A percentile compares a stretch with the other conserved stretches of the same genome.
phyloP scores from a whole-genome alignment of 1,284 basidiomycete species.

The Leccinum griseonigrum region DNA sequence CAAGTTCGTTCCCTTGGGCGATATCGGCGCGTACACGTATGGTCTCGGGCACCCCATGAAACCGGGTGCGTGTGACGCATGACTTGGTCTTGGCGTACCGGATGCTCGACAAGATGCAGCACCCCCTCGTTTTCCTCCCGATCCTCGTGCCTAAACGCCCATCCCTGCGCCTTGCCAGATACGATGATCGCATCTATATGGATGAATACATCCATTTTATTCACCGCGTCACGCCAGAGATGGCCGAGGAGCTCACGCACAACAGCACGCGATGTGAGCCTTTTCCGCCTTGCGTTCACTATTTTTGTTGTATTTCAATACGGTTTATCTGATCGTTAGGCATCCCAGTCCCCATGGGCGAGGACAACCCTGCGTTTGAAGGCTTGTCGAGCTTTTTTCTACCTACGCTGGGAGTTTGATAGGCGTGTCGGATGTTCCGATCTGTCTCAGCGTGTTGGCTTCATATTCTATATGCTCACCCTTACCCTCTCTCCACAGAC shows the following conservation, averaged over 20 bases:
- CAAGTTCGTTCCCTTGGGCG: too few species aligned
- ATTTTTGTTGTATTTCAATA: not conserved
- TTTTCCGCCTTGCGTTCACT: too few species aligned
- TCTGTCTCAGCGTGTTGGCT: not conserved
- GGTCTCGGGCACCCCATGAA: slow-evolving; percentile 93
- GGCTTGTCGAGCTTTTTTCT: slow-evolving; percentile 95
- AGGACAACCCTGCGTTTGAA: slow-evolving; percentile 96
- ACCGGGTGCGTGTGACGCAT: slow-evolving; percentile 92
- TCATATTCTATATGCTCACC: not conserved
- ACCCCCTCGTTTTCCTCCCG: too few species aligned
- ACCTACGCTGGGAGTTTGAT: slow-evolving; percentile 96
- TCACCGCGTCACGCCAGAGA: slow-evolving; percentile 86
- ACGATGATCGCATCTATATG: slow-evolving; percentile 94
- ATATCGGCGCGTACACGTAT: slow-evolving; percentile 83
- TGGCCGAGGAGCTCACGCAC: slow-evolving; percentile 78
- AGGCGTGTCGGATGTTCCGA: slow-evolving; percentile 40
- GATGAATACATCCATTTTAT: slow-evolving; percentile 98
- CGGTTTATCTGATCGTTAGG: slow-evolving; percentile 5
- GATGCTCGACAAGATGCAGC: slow-evolving; percentile 87
- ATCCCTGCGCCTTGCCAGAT: slow-evolving; percentile 42
- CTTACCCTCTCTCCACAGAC: slow-evolving; percentile 39
- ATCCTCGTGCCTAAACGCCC: not conserved
- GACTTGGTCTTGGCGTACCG: slow-evolving; percentile 89
- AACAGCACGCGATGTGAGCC: slow-evolving; percentile 69
- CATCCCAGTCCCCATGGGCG: slow-evolving; percentile 74